phyloP scores from a whole-genome alignment of 108 stramenopile species.

The Phaeodactylum tricornutum region DNA sequence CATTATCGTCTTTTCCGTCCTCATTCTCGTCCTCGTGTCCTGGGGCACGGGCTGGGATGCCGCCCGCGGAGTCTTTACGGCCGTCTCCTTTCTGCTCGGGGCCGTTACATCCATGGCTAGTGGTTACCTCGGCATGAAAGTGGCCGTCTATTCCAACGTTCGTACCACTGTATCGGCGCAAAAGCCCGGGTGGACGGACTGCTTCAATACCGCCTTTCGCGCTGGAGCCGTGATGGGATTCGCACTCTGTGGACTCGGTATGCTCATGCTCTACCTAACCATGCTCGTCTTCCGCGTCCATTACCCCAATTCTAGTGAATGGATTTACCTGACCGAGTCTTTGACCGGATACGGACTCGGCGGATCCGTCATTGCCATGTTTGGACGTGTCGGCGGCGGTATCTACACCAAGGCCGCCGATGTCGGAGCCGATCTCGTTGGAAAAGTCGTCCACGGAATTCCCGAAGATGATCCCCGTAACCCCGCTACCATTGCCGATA shows the following conservation, averaged over 20 bases:
- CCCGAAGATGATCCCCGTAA: conserved; percentile 99
- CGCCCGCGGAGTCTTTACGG: conserved; percentile 85
- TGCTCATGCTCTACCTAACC: conserved; percentile 83
- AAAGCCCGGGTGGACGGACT: conserved; percentile 71
- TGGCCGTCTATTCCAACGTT: conserved; percentile 94
- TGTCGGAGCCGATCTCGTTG: conserved; percentile 98
- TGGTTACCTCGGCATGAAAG: conserved; percentile 96
- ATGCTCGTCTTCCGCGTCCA: conserved; percentile 70
- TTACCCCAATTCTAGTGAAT: conserved; percentile 67
- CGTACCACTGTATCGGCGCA: conserved; percentile 91
- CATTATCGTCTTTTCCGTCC: conserved; percentile 63
- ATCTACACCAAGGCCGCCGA: conserved; percentile 99
- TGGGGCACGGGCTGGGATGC: conserved; percentile 82
- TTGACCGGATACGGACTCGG: conserved; percentile 96
- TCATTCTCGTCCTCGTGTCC: conserved; percentile 84
- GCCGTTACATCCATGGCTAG: conserved; percentile 80
- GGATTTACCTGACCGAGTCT: conserved; percentile 88
- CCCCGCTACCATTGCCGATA: conserved; percentile 99
- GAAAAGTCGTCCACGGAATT: conserved; percentile 97
- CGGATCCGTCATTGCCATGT: conserved; percentile 97
- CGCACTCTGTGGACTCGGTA: conserved; percentile 88
- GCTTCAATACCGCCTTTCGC: conserved; percentile 95
- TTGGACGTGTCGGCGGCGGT: conserved; percentile 98
- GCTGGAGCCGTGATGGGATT: conserved; percentile 99
- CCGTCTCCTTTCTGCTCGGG: conserved; percentile 88